phyloP scores from a whole-genome alignment of 495 filamentous ascomycete species.

The Penicillium canariense region DNA sequence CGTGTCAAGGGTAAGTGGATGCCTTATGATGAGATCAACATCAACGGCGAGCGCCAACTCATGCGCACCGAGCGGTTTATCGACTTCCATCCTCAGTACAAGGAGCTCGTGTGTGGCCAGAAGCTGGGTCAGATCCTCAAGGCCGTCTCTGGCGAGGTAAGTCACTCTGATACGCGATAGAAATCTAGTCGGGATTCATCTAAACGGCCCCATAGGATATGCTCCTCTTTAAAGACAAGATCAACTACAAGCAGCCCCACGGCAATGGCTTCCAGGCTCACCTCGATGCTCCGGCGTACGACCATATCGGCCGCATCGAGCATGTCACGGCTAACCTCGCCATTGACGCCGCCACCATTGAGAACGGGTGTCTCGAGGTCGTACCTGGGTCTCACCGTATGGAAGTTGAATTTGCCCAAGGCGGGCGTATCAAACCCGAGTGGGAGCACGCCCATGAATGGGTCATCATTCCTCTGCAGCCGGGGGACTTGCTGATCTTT shows the following conservation, averaged over 20 bases:
- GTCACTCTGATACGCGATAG: not conserved
- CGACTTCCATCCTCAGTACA: conserved; percentile 39
- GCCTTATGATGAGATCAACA: conserved; percentile 47
- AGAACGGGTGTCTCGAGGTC: conserved; percentile 43
- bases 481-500: conserved; percentile 41
- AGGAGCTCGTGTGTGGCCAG: conserved; percentile 32
- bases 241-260: conserved; percentile 41
- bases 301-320: conserved; percentile 43
- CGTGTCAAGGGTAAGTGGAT: conserved; percentile 41
- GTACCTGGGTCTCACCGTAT: conserved; percentile 42
- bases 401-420: conserved; percentile 30
- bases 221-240: conserved; percentile 50
- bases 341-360: conserved; percentile 37
- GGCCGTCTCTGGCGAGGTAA: conserved; percentile 32
- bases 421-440: conserved; percentile 31
- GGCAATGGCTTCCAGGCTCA: conserved; percentile 43
- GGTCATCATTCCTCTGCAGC: conserved; percentile 36
- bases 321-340: conserved; percentile 43
- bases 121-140: conserved; percentile 33
- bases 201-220: conserved; percentile 27
- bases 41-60: conserved; percentile 38
- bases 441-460: conserved; percentile 39
- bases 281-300: conserved; percentile 44
- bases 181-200: not conserved
- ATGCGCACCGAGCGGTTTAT: conserved; percentile 45